A percentile compares a stretch with the other conserved stretches of the same genome.
These are phyloP conservation scores for Agarophyton chilense DNA, from an alignment of 23 red algal species.

Conservation along the genomic window DNA sequence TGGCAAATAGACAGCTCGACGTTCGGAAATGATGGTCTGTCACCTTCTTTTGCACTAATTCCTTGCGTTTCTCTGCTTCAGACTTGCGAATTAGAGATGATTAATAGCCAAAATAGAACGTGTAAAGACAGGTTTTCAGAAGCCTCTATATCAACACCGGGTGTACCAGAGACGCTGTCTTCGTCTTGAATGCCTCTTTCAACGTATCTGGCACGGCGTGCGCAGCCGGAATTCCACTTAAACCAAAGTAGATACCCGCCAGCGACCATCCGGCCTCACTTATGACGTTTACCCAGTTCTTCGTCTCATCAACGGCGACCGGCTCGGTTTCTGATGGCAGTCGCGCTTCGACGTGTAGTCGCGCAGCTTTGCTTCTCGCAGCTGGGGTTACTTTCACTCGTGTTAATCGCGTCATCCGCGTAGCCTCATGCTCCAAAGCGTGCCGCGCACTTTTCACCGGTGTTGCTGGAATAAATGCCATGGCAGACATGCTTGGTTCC, in stretches of 20 bases:
- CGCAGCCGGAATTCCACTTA: conserved; percentile 33
- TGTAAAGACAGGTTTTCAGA: conserved; percentile 71
- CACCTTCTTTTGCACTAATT: conserved; percentile 70
- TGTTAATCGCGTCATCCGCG: background rate
- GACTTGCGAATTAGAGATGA: conserved; percentile 64
- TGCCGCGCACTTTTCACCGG: background rate
- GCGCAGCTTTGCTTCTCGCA: background rate
- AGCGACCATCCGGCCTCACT: background rate
- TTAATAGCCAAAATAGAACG: conserved; percentile 93
- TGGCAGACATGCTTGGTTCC: background rate
- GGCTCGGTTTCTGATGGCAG: background rate
- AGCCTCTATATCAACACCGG: conserved; percentile 82
- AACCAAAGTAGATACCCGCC: conserved; percentile 10
- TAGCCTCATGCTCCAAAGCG: background rate
- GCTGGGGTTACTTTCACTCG: background rate
- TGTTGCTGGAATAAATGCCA: background rate
- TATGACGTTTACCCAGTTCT: background rate
- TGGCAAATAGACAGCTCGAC: conserved; percentile 66
- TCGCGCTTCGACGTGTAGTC: background rate
- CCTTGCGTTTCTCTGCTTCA: conserved; percentile 65
- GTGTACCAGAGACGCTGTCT: conserved; percentile 80
- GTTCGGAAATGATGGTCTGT: conserved; percentile 78
- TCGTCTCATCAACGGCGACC: background rate
- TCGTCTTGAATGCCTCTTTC: conserved; percentile 90
- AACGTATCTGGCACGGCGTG: conserved; percentile 54